Evolutionary conservation across 2,329 filamentous ascomycete species (phyloP).

Genomic region (Hirsutella thompsonii): DNA sequence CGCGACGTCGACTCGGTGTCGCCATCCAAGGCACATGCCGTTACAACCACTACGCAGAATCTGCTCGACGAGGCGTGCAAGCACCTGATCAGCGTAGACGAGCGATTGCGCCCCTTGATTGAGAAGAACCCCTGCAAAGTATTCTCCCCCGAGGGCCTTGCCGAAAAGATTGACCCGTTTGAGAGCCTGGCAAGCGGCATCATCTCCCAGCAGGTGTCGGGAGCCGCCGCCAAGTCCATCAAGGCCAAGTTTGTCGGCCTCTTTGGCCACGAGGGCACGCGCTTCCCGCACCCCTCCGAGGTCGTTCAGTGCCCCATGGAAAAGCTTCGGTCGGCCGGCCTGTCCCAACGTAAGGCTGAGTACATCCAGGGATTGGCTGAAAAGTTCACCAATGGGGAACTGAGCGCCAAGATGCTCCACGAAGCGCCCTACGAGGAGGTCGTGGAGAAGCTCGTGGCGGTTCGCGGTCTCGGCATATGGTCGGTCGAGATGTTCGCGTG

Average conservation of each 20-base stretch:
- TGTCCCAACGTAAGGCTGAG: constrained; percentile 91
- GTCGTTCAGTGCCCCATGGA: constrained; percentile 53
- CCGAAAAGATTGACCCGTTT: constrained; percentile 81
- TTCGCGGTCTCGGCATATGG: constrained; percentile 80
- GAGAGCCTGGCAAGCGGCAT: constrained; percentile 73
- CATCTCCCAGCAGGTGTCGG: constrained; percentile 92
- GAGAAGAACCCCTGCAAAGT: constrained; percentile 63
- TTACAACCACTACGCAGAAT: constrained; percentile 50
- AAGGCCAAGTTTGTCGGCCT: constrained; percentile 71
- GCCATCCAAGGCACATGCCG: constrained; percentile 27
- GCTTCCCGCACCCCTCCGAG: constrained; percentile 65
- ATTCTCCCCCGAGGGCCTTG: constrained; percentile 72
- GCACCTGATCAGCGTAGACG: constrained; percentile 62
- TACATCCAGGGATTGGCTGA: constrained; percentile 79
- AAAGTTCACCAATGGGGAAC: constrained; percentile 64
- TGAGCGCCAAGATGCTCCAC: constrained; percentile 64
- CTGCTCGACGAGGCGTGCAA: constrained; percentile 64
- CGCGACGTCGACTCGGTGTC: constrained; percentile 30
- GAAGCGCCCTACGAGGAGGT: constrained; percentile 77
- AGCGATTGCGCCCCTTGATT: constrained; percentile 58
- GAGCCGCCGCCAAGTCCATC: constrained; percentile 81
- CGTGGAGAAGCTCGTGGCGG: constrained; percentile 67
- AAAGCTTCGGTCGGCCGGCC: constrained; percentile 66
- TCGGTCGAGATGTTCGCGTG: constrained; percentile 97
- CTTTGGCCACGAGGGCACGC: constrained; percentile 36